Percentiles rank a stretch among this genome's conserved stretches.
Evolutionary conservation across 257 asterid genomes (phyloP).

Genomic region (Ocimum tenuiflorum): DNA sequence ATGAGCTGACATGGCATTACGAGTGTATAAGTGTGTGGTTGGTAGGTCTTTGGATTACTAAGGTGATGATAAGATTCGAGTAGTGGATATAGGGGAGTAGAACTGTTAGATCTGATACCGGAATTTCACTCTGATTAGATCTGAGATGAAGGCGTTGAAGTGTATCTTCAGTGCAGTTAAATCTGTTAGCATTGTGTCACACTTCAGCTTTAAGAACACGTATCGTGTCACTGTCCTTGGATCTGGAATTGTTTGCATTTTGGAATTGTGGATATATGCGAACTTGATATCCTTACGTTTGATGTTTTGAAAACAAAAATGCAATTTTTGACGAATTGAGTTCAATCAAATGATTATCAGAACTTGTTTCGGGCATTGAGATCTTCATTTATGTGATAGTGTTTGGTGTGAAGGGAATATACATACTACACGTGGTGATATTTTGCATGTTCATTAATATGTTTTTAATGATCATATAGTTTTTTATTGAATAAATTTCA

Average conservation of each 20-base stretch:
- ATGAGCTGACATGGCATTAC: slow-evolving; percentile 24
- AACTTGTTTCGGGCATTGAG: slow-evolving; percentile 8
- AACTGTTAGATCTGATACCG: slow-evolving; percentile 35
- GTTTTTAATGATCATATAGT: not conserved
- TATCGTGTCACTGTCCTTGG: slow-evolving; percentile 22
- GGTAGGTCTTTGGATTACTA: not conserved
- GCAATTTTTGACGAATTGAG: not conserved
- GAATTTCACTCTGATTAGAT: slow-evolving; percentile 25
- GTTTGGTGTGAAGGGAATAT: not conserved
- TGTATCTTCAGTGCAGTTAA: slow-evolving; percentile 23
- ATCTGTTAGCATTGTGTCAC: slow-evolving; percentile 34
- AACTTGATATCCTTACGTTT: not conserved
- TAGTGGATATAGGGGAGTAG: slow-evolving; percentile 13
- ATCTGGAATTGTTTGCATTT: slow-evolving; percentile 19
- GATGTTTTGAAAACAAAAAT: not conserved
- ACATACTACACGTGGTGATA: not conserved
- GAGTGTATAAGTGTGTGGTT: slow-evolving; percentile 6
- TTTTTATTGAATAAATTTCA: slow-evolving; percentile 16
- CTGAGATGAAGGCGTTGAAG: slow-evolving; percentile 36
- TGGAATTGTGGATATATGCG: slow-evolving; percentile 27
- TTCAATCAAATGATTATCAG: not conserved
- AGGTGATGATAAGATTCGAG: slow-evolving; percentile 6
- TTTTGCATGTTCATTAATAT: not conserved
- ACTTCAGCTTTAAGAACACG: slow-evolving; percentile 21
- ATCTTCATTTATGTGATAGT: not conserved